Evolutionary conservation across 768 basidiomycete species (phyloP), one percentile per base, ranked within the genome.

Genomic region (Harrya chromipes): DNA sequence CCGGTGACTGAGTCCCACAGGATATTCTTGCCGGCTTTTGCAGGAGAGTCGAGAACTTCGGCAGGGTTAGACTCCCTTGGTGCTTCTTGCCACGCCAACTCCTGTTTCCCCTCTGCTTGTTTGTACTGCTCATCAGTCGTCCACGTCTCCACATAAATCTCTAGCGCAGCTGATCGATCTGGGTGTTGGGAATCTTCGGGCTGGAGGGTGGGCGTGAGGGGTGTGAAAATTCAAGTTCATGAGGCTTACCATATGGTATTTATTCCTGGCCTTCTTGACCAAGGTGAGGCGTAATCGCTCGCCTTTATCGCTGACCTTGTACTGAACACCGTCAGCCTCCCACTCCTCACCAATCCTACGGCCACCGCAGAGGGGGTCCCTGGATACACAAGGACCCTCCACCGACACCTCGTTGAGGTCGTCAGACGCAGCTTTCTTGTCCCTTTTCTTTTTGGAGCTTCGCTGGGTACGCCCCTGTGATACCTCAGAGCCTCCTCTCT

Each of bases 111-210:
- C 55, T 87, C 87, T 1, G 85, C 83, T 41, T 75, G 74, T 43
- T 74, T 72, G 63, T 87, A 85, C 56, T 87, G 83, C 49, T 82
- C 85, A 47, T 90, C 87, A 11, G 82, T 82, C 46, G 89, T 73
- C 89, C 89, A 92, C 17, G 73, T 75, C 63, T 90, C 88, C n/a
- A 90, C 78, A 57, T 78, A 85, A 26, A 90, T 82, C 53, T 87
- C 82, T 21, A 89, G 69, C 50, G 82, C 80, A 19, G 77, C 81
- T 46, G 80, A 69, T 38, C 80, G 79, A 66, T 91, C 89, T 4
- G 87, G 85, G 63, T 91, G 88, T 50, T 80, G 76, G 8, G 88
- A 90, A 61, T 91, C 89, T 46, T 77, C 70, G 4, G 89, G 89
- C 89, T 90, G n/a, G 19, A 55, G 33, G 38, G 31, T 49, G n/a